Conservation (phyloP, 345 rosid genomes). For the Triadica sebifera region DNA sequence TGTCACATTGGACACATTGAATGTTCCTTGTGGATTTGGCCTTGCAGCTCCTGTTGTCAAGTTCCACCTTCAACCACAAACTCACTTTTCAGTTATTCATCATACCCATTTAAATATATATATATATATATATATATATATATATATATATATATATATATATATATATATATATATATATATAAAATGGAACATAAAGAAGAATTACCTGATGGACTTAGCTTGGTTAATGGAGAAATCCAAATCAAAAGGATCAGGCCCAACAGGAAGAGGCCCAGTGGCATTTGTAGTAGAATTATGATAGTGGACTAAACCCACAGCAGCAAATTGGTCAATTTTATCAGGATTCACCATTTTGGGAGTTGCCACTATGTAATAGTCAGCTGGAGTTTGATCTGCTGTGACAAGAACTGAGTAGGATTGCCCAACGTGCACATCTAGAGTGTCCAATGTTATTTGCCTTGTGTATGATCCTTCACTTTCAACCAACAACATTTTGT, state of each 20-base stretch:
- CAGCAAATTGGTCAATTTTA: slow-evolving; percentile 9
- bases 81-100: not conserved
- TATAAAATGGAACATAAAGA: no score
- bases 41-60: slow-evolving; percentile 61
- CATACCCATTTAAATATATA: no score
- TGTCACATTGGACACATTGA: slow-evolving; percentile 50
- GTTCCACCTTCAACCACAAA: slow-evolving; percentile 46
- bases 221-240: slow-evolving; percentile 40
- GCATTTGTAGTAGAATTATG: slow-evolving; percentile 22
- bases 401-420: slow-evolving; percentile 35
- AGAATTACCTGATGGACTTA: slow-evolving; percentile 33
- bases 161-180: no score
- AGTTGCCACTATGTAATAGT: slow-evolving; percentile 39
- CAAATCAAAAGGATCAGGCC: slow-evolving; percentile 41
- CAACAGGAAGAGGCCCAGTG: slow-evolving; percentile 25
- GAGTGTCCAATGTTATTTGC: slow-evolving; percentile 30
- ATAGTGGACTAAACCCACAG: slow-evolving; percentile 36
- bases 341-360: slow-evolving; percentile 33
- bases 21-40: slow-evolving; percentile 64
- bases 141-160: no score
- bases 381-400: slow-evolving; percentile 25
- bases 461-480: slow-evolving; percentile 38
- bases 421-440: slow-evolving; percentile 39
- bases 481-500: slow-evolving; percentile 33
- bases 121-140: no score